Evolutionary conservation across 345 rosid species (phyloP).

Genomic region (Rhizophora mangle): DNA sequence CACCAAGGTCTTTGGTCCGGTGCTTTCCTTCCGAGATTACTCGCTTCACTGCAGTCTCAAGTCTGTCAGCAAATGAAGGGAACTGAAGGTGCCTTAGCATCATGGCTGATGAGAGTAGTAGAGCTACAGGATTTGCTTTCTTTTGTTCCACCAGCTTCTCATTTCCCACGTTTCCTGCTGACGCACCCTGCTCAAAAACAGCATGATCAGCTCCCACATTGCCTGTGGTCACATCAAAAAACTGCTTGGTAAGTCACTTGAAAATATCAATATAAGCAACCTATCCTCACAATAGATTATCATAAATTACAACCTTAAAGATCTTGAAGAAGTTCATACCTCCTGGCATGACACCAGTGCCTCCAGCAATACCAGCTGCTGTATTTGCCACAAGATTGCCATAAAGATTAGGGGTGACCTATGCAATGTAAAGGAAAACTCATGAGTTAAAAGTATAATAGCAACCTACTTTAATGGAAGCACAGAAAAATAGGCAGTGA

Average conservation of each 20-base stretch:
- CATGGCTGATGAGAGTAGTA: constrained; percentile 95
- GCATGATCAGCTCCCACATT: constrained; percentile 94
- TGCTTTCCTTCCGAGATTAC: constrained; percentile 64
- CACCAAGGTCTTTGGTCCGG: constrained; percentile 86
- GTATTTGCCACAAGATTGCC: constrained; percentile 7
- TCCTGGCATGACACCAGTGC: constrained; percentile 99
- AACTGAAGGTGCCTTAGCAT: constrained; percentile 97
- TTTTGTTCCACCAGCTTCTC: constrained; percentile 53
- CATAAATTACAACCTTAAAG: background rate
- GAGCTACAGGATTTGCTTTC: constrained; percentile 91
- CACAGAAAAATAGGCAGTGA: background rate
- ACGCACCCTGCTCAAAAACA: constrained; percentile 93
- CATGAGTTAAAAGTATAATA: background rate
- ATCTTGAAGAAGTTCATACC: constrained; percentile 38
- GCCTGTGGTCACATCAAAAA: constrained; percentile 39
- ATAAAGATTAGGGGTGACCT: constrained; percentile 3
- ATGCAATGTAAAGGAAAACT: background rate
- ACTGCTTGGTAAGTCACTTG: background rate
- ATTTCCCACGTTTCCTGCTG: constrained; percentile 95
- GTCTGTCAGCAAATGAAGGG: constrained; percentile 86
- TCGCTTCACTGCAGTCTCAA: constrained; percentile 75
- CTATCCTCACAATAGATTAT: constrained; percentile 7
- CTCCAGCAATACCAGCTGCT: constrained; percentile 51
- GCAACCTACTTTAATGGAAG: background rate
- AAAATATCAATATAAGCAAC: background rate